These are phyloP conservation scores for Colletotrichum zoysiae DNA, from an alignment of 2,329 filamentous ascomycete genomes.

Conservation along the genomic window DNA sequence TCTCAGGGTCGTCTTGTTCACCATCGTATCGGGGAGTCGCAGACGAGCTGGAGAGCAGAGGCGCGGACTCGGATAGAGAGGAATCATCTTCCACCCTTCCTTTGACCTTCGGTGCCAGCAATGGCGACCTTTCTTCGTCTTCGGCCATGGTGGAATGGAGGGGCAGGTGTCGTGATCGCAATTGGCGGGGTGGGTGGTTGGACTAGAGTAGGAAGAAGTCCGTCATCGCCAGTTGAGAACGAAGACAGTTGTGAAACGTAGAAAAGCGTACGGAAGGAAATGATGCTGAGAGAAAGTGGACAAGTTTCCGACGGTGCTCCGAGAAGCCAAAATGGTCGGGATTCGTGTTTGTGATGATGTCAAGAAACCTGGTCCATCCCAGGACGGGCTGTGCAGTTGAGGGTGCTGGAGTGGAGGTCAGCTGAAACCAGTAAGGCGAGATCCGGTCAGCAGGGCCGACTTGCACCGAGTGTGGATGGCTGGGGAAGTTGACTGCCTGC, in stretches of 20 bases:
- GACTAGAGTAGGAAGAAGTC: slow-evolving; percentile 19
- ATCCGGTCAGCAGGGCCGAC: slow-evolving; percentile 35
- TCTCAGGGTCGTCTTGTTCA: slow-evolving; percentile 49
- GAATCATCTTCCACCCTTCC: slow-evolving; percentile 45
- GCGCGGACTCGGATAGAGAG: slow-evolving; percentile 61
- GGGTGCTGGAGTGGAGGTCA: slow-evolving; percentile 26
- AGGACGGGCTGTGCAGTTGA: slow-evolving; percentile 30
- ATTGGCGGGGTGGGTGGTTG: slow-evolving; percentile 15
- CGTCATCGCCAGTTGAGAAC: slow-evolving; percentile 25
- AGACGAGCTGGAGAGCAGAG: slow-evolving; percentile 59
- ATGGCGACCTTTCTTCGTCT: slow-evolving; percentile 59
- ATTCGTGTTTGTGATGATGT: slow-evolving; percentile 43
- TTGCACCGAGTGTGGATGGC: slow-evolving; percentile 38
- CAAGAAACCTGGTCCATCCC: slow-evolving; percentile 41
- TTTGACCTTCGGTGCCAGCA: slow-evolving; percentile 54
- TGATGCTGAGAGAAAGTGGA: slow-evolving; percentile 18
- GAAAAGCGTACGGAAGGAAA: slow-evolving; percentile 21
- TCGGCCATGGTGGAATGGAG: slow-evolving; percentile 53
- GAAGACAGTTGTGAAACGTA: slow-evolving; percentile 6
- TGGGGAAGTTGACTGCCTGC: slow-evolving; percentile 37
- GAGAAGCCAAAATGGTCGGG: slow-evolving; percentile 22
- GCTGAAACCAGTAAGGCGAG: slow-evolving; percentile 43
- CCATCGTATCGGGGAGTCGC: slow-evolving; percentile 56
- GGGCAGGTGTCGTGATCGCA: neutral
- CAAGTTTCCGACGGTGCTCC: slow-evolving; percentile 30